phyloP scores from a whole-genome alignment of 2,329 filamentous ascomycete genomes.

The Periconia sp. region DNA sequence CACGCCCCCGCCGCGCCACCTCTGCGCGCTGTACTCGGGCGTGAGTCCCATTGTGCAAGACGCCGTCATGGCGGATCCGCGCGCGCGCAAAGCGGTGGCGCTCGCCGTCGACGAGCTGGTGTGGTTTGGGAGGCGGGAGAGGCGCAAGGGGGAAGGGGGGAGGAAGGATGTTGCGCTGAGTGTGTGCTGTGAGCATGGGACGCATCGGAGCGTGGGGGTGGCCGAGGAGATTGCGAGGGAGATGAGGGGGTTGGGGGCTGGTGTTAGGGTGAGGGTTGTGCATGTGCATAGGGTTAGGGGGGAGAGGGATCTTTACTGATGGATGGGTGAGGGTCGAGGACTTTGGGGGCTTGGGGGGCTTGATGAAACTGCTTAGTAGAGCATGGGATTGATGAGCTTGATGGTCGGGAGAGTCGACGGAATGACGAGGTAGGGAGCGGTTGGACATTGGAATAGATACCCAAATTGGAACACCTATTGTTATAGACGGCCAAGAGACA shows the following conservation, averaged over 20 bases:
- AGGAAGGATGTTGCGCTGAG: constrained; percentile 20
- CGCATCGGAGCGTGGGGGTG: constrained; percentile 40
- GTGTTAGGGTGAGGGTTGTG: constrained; percentile 27
- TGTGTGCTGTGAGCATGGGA: constrained; percentile 34
- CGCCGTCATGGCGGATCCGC: constrained; percentile 21
- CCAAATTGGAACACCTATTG: no score
- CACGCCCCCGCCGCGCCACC: constrained; percentile 12
- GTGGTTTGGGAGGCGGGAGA: constrained; percentile 5
- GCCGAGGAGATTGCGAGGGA: constrained; percentile 33
- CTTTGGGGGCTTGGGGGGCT: background rate
- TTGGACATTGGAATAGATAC: no score
- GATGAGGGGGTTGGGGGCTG: constrained; percentile 14
- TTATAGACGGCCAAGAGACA: no score
- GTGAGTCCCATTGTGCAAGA: constrained; percentile 27
- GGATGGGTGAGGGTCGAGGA: background rate
- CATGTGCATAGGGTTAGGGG: constrained; percentile 37
- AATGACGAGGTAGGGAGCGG: no score
- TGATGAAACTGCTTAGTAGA: no score
- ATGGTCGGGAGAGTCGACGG: no score
- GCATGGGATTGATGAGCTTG: no score
- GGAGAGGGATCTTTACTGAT: constrained; percentile 13
- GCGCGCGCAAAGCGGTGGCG: constrained; percentile 19
- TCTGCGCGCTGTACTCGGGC: constrained; percentile 31
- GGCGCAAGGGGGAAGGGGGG: background rate
- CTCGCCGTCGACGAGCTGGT: constrained; percentile 20